Evolutionary conservation across 1,284 basidiomycete species (phyloP).

Genomic region (Vanrija sp.): DNA sequence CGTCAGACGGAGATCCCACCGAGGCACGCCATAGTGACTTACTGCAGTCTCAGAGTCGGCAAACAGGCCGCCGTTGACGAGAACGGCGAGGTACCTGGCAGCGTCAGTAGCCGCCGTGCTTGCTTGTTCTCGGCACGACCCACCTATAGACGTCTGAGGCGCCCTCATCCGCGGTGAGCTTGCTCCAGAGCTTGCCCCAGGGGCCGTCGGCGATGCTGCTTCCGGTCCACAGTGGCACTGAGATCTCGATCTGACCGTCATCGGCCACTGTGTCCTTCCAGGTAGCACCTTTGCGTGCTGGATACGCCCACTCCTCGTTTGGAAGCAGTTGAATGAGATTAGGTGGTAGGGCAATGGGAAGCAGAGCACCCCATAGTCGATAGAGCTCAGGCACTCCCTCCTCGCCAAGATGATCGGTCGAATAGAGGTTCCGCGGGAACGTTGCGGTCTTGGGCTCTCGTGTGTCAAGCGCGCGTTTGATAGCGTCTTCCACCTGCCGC

Average conservation of each 20-base stretch:
- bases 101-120: neutral
- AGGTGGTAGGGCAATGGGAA: conserved; percentile 12
- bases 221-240: conserved; percentile 27
- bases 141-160: conserved; percentile 34
- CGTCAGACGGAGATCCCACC: neutral
- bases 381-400: conserved; percentile 24
- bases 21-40: conserved; percentile 1
- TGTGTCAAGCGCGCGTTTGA: conserved; percentile 8
- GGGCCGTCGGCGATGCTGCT: neutral
- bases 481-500: conserved; percentile 3
- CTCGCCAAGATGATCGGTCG: conserved; percentile 16
- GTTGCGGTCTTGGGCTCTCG: conserved; percentile 10
- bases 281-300: conserved; percentile 9
- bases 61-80: conserved; percentile 37
- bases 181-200: conserved; percentile 27
- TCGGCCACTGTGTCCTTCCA: conserved; percentile 28
- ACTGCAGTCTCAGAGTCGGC: conserved; percentile 39
- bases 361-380: conserved; percentile 26
- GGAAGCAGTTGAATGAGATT: conserved; percentile 5
- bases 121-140: neutral
- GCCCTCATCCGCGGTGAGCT: conserved; percentile 23
- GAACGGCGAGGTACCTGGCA: conserved; percentile 28
- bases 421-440: conserved; percentile 13
- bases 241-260: conserved; percentile 22
- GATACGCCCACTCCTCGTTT: conserved; percentile 14